phyloP scores from a whole-genome alignment of 352 stramenopile genomes.

The Phytophthora ramorum region DNA sequence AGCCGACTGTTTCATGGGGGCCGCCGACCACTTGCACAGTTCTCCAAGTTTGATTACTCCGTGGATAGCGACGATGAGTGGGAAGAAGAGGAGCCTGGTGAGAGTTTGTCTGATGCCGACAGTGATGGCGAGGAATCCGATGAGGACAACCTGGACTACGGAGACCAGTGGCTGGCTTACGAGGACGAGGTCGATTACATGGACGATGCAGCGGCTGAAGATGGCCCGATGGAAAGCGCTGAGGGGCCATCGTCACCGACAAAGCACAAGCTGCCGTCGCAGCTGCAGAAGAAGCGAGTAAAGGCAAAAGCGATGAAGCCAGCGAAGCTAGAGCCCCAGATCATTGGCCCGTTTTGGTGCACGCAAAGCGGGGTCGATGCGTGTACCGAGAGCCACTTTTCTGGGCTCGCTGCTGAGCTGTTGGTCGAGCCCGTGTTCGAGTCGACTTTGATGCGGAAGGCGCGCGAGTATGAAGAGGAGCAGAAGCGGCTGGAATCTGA shows the following conservation, averaged over 20 bases:
- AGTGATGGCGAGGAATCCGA: slow-evolving; percentile 80
- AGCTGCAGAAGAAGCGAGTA: slow-evolving; percentile 57
- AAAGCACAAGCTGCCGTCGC: slow-evolving; percentile 64
- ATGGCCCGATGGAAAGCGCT: slow-evolving; percentile 25
- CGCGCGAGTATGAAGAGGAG: slow-evolving; percentile 51
- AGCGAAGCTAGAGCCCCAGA: slow-evolving; percentile 68
- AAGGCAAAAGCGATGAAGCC: slow-evolving; percentile 70
- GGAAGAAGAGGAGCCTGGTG: slow-evolving; percentile 88
- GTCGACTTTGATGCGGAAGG: slow-evolving; percentile 55
- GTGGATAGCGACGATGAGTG: slow-evolving; percentile 90
- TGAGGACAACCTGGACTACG: slow-evolving; percentile 86
- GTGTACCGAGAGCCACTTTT: slow-evolving; percentile 25
- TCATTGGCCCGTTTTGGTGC: slow-evolving; percentile 65
- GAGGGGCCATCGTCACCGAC: slow-evolving; percentile 35
- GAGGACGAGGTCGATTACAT: slow-evolving; percentile 90
- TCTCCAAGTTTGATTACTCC: slow-evolving; percentile 72
- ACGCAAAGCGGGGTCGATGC: background rate
- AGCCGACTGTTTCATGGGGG: slow-evolving; percentile 66
- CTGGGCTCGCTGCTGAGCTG: slow-evolving; percentile 33
- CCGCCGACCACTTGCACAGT: slow-evolving; percentile 69
- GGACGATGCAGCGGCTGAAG: slow-evolving; percentile 48
- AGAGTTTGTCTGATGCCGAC: slow-evolving; percentile 80
- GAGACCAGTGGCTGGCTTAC: slow-evolving; percentile 86
- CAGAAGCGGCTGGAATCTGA: slow-evolving; percentile 38
- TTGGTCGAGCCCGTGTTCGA: slow-evolving; percentile 50